Conservation (phyloP, 2,329 filamentous ascomycete genomes). For the Aspergillus piperis region DNA sequence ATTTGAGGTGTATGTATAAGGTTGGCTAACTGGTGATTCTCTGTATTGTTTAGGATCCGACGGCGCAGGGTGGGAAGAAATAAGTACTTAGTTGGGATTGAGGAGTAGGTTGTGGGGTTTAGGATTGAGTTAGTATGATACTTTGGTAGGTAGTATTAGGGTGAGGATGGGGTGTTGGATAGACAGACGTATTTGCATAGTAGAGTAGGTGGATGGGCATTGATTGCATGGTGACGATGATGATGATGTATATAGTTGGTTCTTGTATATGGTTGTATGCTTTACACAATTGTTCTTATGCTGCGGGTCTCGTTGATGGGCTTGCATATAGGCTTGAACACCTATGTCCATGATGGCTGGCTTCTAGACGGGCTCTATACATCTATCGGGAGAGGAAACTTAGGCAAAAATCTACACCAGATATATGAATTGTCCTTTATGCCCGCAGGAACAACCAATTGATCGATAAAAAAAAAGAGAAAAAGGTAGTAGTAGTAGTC, state of each 20-base stretch:
- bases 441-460: background rate
- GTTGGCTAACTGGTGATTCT: background rate
- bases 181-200: too few relatives aligned
- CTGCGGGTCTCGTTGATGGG: too few relatives aligned
- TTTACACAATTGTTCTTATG: background rate
- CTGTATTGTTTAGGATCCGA: slow-evolving; percentile 31
- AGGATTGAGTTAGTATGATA: too few relatives aligned
- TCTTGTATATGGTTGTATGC: background rate
- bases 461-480: slow-evolving; percentile 23
- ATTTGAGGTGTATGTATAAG: too few relatives aligned
- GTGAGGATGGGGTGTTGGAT: too few relatives aligned
- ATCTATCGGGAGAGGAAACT: too few relatives aligned
- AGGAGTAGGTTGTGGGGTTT: background rate
- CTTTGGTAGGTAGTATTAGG: too few relatives aligned
- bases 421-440: background rate
- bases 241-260: background rate
- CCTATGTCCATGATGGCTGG: too few relatives aligned
- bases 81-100: slow-evolving; percentile 7
- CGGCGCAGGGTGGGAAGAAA: slow-evolving; percentile 38
- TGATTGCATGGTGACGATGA: background rate
- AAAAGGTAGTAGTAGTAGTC: slow-evolving; percentile 24
- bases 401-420: too few relatives aligned
- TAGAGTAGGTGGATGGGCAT: background rate
- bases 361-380: too few relatives aligned
- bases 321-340: too few relatives aligned